phyloP scores from a whole-genome alignment of 257 asterid genomes.

The Striga asiatica region DNA sequence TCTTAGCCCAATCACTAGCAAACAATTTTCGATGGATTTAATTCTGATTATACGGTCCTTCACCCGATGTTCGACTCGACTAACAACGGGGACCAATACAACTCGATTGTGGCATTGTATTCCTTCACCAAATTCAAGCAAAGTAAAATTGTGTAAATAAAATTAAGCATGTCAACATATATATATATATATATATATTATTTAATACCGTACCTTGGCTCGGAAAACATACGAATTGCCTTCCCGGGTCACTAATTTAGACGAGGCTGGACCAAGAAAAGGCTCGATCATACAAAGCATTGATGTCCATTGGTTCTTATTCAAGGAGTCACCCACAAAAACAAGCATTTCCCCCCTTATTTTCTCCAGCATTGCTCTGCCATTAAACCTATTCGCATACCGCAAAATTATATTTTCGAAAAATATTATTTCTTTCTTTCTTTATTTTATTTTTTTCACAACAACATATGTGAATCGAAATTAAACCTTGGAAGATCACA shows the following conservation, averaged over 20 bases:
- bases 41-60: constrained; percentile 36
- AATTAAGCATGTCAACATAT: too few relatives aligned
- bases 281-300: constrained; percentile 40
- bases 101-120: constrained; percentile 46
- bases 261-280: constrained; percentile 22
- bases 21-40: constrained; percentile 37
- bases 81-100: constrained; percentile 64
- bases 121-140: too few relatives aligned
- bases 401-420: neutral
- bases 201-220: constrained; percentile 29
- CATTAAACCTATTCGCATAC: constrained; percentile 31
- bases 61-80: constrained; percentile 56
- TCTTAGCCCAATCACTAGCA: too few relatives aligned
- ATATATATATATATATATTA: too few relatives aligned
- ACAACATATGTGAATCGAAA: neutral
- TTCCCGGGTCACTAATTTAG: neutral
- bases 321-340: constrained; percentile 48
- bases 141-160: too few relatives aligned
- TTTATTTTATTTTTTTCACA: too few relatives aligned
- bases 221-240: constrained; percentile 21
- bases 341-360: constrained; percentile 37
- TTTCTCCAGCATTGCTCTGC: constrained; percentile 27
- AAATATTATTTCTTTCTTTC: too few relatives aligned
- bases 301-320: constrained; percentile 40
- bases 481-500: constrained; percentile 37